These are phyloP conservation scores for Hyphochytrium catenoides DNA, from an alignment of 352 stramenopile species.

Conservation along the genomic window DNA sequence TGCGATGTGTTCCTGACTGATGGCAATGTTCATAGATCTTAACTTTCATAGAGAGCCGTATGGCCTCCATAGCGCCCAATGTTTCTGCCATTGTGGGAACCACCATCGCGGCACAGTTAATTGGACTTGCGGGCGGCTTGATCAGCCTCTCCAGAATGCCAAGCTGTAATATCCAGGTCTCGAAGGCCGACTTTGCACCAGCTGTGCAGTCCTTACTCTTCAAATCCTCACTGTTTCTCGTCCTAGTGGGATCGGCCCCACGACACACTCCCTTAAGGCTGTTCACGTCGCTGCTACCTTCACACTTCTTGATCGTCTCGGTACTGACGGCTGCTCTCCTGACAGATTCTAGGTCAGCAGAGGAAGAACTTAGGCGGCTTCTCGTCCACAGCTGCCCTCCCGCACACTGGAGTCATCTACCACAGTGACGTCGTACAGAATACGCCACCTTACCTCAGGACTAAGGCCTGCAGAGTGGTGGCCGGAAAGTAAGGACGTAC, in stretches of 20 bases:
- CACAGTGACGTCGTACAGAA: slow-evolving; percentile 75
- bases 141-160: slow-evolving; percentile 79
- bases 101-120: slow-evolving; percentile 73
- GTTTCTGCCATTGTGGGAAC: slow-evolving; percentile 79
- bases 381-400: slow-evolving; percentile 41
- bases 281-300: slow-evolving; percentile 1
- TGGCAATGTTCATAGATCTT: slow-evolving; percentile 68
- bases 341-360: slow-evolving; percentile 67
- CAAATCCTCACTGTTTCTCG: no score
- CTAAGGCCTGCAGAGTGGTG: slow-evolving; percentile 77
- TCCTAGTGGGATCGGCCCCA: no score
- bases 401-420: slow-evolving; percentile 79
- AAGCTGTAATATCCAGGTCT: slow-evolving; percentile 86
- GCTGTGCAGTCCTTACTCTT: no score
- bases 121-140: slow-evolving; percentile 82
- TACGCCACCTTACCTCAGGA: slow-evolving; percentile 67
- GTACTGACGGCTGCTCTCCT: background rate
- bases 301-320: background rate
- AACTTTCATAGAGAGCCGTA: slow-evolving; percentile 70
- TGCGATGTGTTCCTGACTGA: no score
- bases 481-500: slow-evolving; percentile 52
- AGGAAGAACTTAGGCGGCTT: slow-evolving; percentile 73
- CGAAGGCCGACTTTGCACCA: no score
- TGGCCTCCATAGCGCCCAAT: slow-evolving; percentile 78
- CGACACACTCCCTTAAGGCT: background rate